phyloP scores from a whole-genome alignment of 805 yeast genomes.

The Hanseniaspora mollemarum region DNA sequence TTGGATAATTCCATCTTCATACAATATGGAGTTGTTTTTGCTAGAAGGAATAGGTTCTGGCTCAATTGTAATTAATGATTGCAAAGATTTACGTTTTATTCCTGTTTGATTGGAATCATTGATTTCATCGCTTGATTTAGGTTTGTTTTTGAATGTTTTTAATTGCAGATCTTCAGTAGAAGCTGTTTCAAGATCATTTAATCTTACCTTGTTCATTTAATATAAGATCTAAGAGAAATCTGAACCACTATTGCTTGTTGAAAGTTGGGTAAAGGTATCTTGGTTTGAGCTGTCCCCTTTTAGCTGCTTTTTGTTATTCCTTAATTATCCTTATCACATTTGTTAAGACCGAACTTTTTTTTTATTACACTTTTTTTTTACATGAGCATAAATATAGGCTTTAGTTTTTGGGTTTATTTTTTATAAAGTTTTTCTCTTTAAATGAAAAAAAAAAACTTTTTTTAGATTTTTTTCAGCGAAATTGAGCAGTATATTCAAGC shows the following conservation, averaged over 20 bases:
- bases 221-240: neutral
- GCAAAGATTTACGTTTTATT: conserved; percentile 1
- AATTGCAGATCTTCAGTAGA: conserved; percentile 8
- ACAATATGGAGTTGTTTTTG: neutral
- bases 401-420: too few species aligned
- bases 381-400: too few species aligned
- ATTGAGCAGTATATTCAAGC: neutral
- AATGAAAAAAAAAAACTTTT: neutral
- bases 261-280: too few species aligned
- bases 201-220: neutral
- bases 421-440: too few species aligned
- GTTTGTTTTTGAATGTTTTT: conserved; percentile 8
- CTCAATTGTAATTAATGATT: conserved; percentile 7
- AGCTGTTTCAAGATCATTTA: neutral
- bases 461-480: too few species aligned
- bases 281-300: too few species aligned
- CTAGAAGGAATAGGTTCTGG: conserved; percentile 3
- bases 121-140: neutral
- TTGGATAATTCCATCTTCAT: conserved; percentile 10
- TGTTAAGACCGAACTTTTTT: neutral
- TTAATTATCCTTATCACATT: neutral
- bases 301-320: neutral
- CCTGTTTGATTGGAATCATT: neutral
- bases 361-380: neutral
- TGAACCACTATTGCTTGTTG: neutral